phyloP scores from a whole-genome alignment of 768 basidiomycete species.

The Lactarius pseudohatsudake region DNA sequence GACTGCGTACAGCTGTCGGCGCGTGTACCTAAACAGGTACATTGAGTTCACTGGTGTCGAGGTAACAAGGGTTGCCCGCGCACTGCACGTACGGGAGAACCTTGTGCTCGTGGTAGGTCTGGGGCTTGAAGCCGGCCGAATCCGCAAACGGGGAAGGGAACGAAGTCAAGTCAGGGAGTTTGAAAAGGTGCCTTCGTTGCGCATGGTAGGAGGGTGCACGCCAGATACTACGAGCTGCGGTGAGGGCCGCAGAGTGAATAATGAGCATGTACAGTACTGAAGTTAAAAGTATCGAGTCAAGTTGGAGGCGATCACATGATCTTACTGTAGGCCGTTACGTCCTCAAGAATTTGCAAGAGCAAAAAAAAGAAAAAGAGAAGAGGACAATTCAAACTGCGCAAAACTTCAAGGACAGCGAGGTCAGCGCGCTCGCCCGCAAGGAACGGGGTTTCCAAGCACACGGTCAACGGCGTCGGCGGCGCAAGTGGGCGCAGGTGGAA shows the following conservation, averaged over 20 bases:
- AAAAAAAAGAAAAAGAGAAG: background rate
- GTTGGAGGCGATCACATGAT: slow-evolving; percentile 9
- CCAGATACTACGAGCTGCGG: slow-evolving; percentile 4
- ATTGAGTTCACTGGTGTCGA: background rate
- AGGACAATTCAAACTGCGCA: slow-evolving; percentile 22
- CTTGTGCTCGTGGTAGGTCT: slow-evolving; percentile 80
- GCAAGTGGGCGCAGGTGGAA: background rate
- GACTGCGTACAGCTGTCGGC: slow-evolving; percentile 75
- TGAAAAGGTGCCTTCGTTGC: slow-evolving; percentile 30
- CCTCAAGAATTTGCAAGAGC: background rate
- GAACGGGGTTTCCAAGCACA: background rate
- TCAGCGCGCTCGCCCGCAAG: slow-evolving; percentile 15
- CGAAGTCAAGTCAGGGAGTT: slow-evolving; percentile 50
- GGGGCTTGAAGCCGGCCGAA: slow-evolving; percentile 42
- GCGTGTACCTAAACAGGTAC: slow-evolving; percentile 60
- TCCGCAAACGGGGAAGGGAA: slow-evolving; percentile 40
- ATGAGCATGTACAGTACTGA: slow-evolving; percentile 16
- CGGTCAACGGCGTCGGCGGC: background rate
- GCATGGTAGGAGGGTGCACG: slow-evolving; percentile 2
- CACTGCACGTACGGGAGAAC: slow-evolving; percentile 75
- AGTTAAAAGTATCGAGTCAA: too few species aligned
- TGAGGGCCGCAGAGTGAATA: slow-evolving; percentile 4
- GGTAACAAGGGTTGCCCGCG: slow-evolving; percentile 1
- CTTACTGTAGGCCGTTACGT: background rate
- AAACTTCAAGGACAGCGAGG: slow-evolving; percentile 25